Evolutionary conservation across 805 yeast species (phyloP), one percentile per base, ranked within the genome.

Genomic region (Metschnikowia borealis): DNA sequence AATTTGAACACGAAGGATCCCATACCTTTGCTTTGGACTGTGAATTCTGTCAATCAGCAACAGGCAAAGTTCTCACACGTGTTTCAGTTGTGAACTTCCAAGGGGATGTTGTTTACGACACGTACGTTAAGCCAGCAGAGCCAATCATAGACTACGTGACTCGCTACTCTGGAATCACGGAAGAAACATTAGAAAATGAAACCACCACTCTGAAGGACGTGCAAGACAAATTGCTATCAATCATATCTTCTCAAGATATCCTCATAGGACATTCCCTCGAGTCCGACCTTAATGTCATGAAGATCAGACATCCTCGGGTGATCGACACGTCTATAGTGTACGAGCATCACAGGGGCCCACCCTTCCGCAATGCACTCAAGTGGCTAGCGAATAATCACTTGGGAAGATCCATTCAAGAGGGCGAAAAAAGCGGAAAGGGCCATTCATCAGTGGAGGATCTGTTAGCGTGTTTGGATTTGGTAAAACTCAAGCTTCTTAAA

Each of bases 371-470:
- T 1, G 79, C 96, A 0, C 73, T 92, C 52, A 84, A 79, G 62
- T 83, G 83, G 73, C 71, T 94, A n/a, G 75, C 90, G 2, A 67
- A 74, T 10, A 78, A 74, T 50, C 80, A 75, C 62, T 68, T 91
- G 36, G 67, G 73, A 17, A 68, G 78, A 45, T 69, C 65, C 0
- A 92, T 92, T 46, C 98, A 94, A 65, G 68, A 68, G 23, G 84
- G 85, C n/a, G 75, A 74, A 23, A 56, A 52, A 3, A 56, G 64
- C 3, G 96, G 96, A 1, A 56, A 56, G 1, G 78, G 78, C 15
- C 98, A 92, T 66, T 87, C 91, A 47, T 86, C 98, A 0, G 76
- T 85, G 4, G 96, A 89, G 62, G 99, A 92, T 63, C 86, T 96
- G 11, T 65, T 65, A 29, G 83, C 96, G 0, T 88, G 96, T 62